Base-by-base conservation (phyloP, 1,284 basidiomycete species). In the Apiotrichum porosum region DNA sequence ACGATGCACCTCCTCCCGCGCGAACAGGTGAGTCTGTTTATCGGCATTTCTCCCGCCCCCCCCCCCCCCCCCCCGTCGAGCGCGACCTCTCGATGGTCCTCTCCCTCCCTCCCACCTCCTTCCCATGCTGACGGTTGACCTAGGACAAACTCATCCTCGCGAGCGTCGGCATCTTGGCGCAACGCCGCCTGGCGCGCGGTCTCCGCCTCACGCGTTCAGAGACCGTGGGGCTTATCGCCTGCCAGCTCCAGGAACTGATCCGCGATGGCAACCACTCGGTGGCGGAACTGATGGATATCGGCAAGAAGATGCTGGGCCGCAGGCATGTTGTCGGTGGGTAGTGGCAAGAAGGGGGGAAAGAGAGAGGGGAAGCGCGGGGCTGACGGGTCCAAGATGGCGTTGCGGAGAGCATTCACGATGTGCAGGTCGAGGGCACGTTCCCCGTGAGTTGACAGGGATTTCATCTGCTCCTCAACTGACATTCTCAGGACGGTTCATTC, bases 341-440 rank as follows among this genome's bases (percentile, higher is more conserved):
- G 19, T 19, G 1, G 32, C 31, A 9, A 10, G 19, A 6, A 14
- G 15, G 17, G 13, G 18, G 37, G 14, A 12, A 8, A 15, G 12
- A 13, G 17, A 21, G 4, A 23, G 18, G 32, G 17, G 8, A 17
- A 24, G 13, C 24, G 23, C n/a, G 19, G 9, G 9, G 33, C 40
- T 49, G 44, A 45, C 26, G 3, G 26, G 8, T 6, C 12, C 26
- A 6, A 63, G 60, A 66, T 15, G 71, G 71, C 24, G 70, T 73
- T 0, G 52, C 59, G 12, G 65, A 70, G 55, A 51, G 51, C 18
- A 61, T 92, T 19, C 81, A 90, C 54, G 83, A 90, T 58, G 85
- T 95, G 31, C 90, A 94, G 67, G 88, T 95, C 1, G 92, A 97
- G 68, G 92, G 90, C 17, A 93, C 89, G 1, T 91, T 95, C 65